Base-by-base conservation (phyloP, 2,329 filamentous ascomycete species). In the Colletotrichum incanum region DNA sequence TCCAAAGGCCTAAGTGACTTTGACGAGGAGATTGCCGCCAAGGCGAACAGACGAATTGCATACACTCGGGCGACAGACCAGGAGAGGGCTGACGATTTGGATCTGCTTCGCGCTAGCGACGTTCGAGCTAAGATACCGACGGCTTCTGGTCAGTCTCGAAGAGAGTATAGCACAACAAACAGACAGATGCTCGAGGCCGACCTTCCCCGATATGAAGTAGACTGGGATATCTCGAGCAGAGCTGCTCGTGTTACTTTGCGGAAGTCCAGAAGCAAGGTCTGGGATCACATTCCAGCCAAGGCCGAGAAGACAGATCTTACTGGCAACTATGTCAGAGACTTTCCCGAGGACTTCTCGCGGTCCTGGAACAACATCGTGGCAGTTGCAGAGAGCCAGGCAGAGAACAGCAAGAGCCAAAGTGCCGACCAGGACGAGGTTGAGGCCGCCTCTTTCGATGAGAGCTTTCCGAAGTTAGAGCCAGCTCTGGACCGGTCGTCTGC, bases 271-370 rank as follows among this genome's bases (percentile, higher is more conserved):
- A 65, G 60, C 69, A 71, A 74, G 65, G 37, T 71, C 75, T 74
- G 66, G 71, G 41, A 67, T 8, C 52, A 59, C 8, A 37, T 54
- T n/a, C 52, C 56, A 18, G 31, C 54, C 14, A 50, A 65, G 23
- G 58, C 65, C 43, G 65, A 64, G 9, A 34, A 56, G 34, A 2
- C 37, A 18, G 55, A 71, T 12, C 69, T 88, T 60, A 87, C 85
- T 11, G 87, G 87, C 5, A 87, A 85, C 73, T 88, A 84, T 72
- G 78, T 79, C 11, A 84, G 83, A 41, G 87, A 89, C 76, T 89
- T 89, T 70, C 86, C 87, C 0, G 86, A 89, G 70, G 86, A 89
- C 4, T 88, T 87, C 66, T 75, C 82, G 0, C 76, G 77, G 6
- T 82, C 82, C 1, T 88, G 86, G 87, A 80, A 78, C 50, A 75